These are phyloP conservation scores for Termitomyces sp. DNA, from an alignment of 768 basidiomycete species.

Conservation along the genomic window DNA sequence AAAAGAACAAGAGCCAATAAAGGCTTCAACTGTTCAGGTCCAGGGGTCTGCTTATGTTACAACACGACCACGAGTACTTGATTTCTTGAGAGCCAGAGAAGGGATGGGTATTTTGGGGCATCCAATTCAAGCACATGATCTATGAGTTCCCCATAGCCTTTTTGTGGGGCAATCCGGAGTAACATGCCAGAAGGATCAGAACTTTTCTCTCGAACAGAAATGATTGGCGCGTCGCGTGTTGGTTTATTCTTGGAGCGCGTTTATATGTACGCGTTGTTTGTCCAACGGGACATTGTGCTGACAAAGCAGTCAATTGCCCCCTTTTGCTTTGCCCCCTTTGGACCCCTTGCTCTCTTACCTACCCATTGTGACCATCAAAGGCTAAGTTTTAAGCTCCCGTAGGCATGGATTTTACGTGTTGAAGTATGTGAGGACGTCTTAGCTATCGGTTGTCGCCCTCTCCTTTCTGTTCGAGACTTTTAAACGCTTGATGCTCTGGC, in stretches of 20 bases:
- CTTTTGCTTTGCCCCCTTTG: too few relatives aligned
- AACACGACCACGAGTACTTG: neutral
- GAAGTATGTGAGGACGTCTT: neutral
- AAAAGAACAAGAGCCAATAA: too few relatives aligned
- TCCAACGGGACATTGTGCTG: neutral
- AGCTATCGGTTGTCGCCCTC: neutral
- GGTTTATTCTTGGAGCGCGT: neutral
- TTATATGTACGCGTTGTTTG: conserved; percentile 14
- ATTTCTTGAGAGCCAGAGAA: too few relatives aligned
- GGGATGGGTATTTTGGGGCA: neutral
- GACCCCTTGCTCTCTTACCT: too few relatives aligned
- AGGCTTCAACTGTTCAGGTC: too few relatives aligned
- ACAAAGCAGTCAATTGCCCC: too few relatives aligned
- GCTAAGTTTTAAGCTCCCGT: neutral
- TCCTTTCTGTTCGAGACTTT: neutral
- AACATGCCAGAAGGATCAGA: neutral
- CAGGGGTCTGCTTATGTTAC: neutral
- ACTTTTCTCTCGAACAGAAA: neutral
- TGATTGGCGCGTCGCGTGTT: neutral
- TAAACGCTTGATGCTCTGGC: conserved; percentile 9
- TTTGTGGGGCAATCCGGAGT: too few relatives aligned
- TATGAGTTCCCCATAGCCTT: too few relatives aligned
- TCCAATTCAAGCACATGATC: neutral
- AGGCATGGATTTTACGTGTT: conserved; percentile 5
- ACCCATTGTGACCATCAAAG: neutral